Evolutionary conservation across 1,139 yeast species (phyloP).

Genomic region (Zygosaccharomyces sapae): DNA sequence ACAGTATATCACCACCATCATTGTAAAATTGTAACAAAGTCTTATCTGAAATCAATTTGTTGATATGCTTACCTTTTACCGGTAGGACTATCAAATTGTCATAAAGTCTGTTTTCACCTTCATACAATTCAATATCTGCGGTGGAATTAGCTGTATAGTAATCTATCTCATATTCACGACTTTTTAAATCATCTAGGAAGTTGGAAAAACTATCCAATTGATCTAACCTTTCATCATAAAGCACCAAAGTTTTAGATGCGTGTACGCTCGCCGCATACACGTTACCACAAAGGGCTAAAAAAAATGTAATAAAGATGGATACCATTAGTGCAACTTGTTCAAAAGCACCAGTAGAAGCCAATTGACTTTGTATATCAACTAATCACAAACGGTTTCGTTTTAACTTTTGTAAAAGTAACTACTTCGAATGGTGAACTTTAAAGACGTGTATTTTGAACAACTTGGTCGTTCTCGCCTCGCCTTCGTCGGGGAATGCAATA

Average conservation of each 20-base stretch:
- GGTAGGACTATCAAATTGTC: slow-evolving; percentile 59
- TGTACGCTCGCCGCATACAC: slow-evolving; percentile 15
- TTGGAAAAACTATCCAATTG: slow-evolving; percentile 32
- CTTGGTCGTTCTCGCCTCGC: background rate
- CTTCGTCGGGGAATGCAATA: background rate
- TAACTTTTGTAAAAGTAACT: background rate
- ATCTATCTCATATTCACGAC: slow-evolving; percentile 35
- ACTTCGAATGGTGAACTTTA: background rate
- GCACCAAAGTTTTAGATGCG: slow-evolving; percentile 36
- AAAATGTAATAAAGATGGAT: slow-evolving; percentile 7
- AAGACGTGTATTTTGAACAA: background rate
- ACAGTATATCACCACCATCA: slow-evolving; percentile 70
- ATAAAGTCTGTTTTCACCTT: slow-evolving; percentile 43
- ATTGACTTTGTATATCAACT: slow-evolving; percentile 1
- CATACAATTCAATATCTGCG: slow-evolving; percentile 38
- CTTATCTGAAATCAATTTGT: slow-evolving; percentile 42
- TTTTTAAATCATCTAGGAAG: slow-evolving; percentile 35
- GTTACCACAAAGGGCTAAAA: slow-evolving; percentile 9
- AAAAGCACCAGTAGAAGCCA: background rate
- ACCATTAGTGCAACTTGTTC: slow-evolving; percentile 7
- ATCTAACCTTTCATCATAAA: slow-evolving; percentile 37
- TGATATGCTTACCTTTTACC: slow-evolving; percentile 41
- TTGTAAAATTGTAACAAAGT: slow-evolving; percentile 50
- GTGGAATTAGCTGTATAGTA: slow-evolving; percentile 29
- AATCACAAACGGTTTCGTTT: background rate